Conservation (phyloP, 805 yeast species). For the Limtongia smithiae region DNA sequence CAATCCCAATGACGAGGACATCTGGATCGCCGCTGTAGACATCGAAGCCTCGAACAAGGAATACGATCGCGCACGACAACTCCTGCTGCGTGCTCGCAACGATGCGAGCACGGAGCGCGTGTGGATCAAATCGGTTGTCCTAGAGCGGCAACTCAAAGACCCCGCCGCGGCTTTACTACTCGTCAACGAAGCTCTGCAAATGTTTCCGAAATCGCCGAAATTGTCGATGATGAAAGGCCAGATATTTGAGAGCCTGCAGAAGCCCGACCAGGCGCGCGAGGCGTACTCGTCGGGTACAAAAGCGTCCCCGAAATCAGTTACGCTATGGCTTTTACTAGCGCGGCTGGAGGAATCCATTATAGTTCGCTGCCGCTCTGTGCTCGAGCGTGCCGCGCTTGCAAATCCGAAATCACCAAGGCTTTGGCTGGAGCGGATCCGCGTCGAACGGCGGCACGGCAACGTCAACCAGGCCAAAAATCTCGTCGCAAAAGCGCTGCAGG, state of each 20-base stretch:
- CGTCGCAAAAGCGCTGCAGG: constrained; percentile 55
- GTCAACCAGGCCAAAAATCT: constrained; percentile 51
- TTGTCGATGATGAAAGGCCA: constrained; percentile 65
- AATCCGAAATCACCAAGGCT: constrained; percentile 51
- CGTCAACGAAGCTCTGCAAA: constrained; percentile 46
- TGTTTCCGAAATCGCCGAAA: constrained; percentile 51
- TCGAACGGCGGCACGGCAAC: constrained; percentile 56
- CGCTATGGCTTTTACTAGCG: constrained; percentile 57
- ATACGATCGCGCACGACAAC: constrained; percentile 37
- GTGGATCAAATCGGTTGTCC: constrained; percentile 59
- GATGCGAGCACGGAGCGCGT: constrained; percentile 47
- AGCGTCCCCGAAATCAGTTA: constrained; percentile 43
- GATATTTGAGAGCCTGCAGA: constrained; percentile 39
- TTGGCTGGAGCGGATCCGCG: constrained; percentile 54
- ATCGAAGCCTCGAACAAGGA: constrained; percentile 49
- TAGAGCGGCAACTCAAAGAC: constrained; percentile 44
- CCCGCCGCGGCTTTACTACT: constrained; percentile 42
- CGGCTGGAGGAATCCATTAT: constrained; percentile 46
- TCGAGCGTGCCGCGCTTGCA: constrained; percentile 62
- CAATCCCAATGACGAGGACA: constrained; percentile 48
- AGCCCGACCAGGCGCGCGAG: constrained; percentile 46
- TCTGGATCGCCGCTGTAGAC: constrained; percentile 73
- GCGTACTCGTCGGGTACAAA: constrained; percentile 49
- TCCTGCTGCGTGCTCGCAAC: constrained; percentile 43
- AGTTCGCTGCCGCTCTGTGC: constrained; percentile 63